phyloP scores from a whole-genome alignment of 1,139 yeast genomes.

The Geotrichum restrictum region DNA sequence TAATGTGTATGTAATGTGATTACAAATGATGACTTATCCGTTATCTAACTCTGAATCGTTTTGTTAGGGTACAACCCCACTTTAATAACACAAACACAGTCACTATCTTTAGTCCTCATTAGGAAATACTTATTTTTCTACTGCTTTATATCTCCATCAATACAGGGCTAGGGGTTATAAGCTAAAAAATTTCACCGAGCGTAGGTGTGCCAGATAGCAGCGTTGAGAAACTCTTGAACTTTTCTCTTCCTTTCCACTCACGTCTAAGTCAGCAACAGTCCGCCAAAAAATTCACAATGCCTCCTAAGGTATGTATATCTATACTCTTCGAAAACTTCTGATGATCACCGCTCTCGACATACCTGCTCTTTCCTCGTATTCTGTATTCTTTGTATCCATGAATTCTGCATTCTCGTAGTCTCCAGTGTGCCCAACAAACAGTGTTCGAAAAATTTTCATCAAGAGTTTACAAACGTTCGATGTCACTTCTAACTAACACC shows the following conservation, averaged over 20 bases:
- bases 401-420: neutral
- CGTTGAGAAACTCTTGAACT: conserved; percentile 2
- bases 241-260: conserved; percentile 10
- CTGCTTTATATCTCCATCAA: neutral
- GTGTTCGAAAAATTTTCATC: neutral
- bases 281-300: conserved; percentile 21
- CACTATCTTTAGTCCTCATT: neutral
- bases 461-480: too few species aligned
- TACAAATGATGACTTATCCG: too few species aligned
- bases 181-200: neutral
- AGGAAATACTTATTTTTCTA: neutral
- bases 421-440: neutral
- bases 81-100: neutral
- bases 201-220: neutral
- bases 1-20: too few species aligned
- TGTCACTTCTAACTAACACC: too few species aligned
- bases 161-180: neutral
- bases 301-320: conserved; percentile 22
- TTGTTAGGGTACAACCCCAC: conserved; percentile 1
- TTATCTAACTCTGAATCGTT: too few species aligned
- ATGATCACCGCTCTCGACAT: neutral
- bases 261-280: conserved; percentile 19
- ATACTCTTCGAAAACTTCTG: too few species aligned
- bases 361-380: neutral
- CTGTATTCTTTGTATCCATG: neutral